These are phyloP conservation scores for Brassica juncea DNA, from an alignment of 345 rosid genomes.

Conservation along the genomic window DNA sequence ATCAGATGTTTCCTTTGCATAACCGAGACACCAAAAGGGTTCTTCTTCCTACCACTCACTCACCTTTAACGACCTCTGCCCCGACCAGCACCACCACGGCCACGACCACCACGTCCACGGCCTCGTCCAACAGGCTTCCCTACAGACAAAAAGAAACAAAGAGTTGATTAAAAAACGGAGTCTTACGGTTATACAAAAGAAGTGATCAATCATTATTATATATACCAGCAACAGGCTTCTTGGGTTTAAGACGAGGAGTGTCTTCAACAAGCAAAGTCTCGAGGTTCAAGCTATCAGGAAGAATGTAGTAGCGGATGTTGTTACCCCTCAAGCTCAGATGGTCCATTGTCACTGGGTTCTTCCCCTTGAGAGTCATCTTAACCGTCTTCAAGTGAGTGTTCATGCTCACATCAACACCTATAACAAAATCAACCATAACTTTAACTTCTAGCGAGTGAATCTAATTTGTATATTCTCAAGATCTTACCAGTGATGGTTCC, in stretches of 20 bases:
- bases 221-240: slow-evolving; percentile 93
- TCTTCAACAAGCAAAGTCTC: slow-evolving; percentile 97
- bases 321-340: slow-evolving; percentile 95
- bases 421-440: slow-evolving; percentile 10
- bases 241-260: slow-evolving; percentile 91
- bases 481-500: slow-evolving; percentile 87
- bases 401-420: slow-evolving; percentile 98
- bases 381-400: slow-evolving; percentile 96
- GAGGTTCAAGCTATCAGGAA: slow-evolving; percentile 95
- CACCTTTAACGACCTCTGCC: slow-evolving; percentile 74
- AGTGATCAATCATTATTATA: slow-evolving; percentile 33
- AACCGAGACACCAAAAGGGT: slow-evolving; percentile 1
- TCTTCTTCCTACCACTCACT: slow-evolving; percentile 5
- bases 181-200: not conserved
- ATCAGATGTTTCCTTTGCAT: not conserved
- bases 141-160: slow-evolving; percentile 23
- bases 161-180: not conserved
- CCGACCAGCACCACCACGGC: slow-evolving; percentile 66
- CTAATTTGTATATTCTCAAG: not conserved
- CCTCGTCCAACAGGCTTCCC: slow-evolving; percentile 90
- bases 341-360: slow-evolving; percentile 83
- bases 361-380: slow-evolving; percentile 88
- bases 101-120: slow-evolving; percentile 79
- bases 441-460: not conserved
- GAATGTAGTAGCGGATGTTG: slow-evolving; percentile 93